A percentile compares a stretch with the other conserved stretches of the same genome.
Conservation (phyloP, 208 protist species). For the Wallacemonas collosoma region DNA sequence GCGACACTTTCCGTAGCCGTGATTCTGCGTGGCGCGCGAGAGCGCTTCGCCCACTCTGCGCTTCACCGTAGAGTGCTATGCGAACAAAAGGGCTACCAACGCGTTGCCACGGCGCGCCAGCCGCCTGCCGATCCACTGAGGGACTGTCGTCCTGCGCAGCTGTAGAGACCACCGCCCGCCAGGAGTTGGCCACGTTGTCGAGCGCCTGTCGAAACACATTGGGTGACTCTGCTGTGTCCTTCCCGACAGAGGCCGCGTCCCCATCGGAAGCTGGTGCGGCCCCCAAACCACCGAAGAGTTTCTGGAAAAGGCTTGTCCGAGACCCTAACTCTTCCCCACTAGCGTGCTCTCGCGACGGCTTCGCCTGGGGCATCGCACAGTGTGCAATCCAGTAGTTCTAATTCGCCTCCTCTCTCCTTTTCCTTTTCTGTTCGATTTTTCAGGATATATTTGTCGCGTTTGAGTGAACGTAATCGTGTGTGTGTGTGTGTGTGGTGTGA, state of each 20-base stretch:
- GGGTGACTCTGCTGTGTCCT: background rate
- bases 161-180: background rate
- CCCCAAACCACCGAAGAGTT: background rate
- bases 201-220: constrained; percentile 4
- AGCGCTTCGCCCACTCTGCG: constrained; percentile 24
- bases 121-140: background rate
- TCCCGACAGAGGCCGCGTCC: background rate
- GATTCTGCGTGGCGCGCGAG: constrained; percentile 18
- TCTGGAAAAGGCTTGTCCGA: constrained; percentile 6
- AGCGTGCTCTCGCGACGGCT: background rate
- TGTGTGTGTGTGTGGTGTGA: too few relatives aligned
- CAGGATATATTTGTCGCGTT: too few relatives aligned
- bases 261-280: too few relatives aligned
- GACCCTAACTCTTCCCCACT: background rate
- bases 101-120: background rate
- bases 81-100: background rate
- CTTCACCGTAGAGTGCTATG: constrained; percentile 22
- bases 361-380: too few relatives aligned
- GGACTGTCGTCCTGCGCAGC: background rate
- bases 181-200: constrained; percentile 5
- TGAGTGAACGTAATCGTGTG: too few relatives aligned
- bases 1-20: constrained; percentile 14
- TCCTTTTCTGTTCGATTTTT: too few relatives aligned
- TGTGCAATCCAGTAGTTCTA: too few relatives aligned
- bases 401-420: too few relatives aligned